Conservation (phyloP, 2,329 filamentous ascomycete genomes). For the Penicillium brevicompactum region DNA sequence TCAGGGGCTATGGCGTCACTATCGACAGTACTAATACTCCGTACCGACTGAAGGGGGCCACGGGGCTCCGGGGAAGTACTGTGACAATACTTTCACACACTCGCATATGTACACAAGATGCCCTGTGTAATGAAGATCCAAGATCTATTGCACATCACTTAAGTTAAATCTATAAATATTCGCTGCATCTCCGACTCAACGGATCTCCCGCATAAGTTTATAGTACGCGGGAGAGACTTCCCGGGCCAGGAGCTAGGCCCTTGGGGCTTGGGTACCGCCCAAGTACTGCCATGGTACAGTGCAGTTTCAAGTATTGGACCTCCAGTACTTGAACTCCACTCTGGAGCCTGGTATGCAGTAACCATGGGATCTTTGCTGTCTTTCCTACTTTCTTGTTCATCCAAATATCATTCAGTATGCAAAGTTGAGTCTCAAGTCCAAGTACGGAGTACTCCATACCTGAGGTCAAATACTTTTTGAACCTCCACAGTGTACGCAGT, state of each 20-base stretch:
- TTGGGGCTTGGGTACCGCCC: neutral
- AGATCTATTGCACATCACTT: neutral
- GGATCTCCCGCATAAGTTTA: constrained; percentile 9
- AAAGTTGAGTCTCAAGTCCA: too few relatives aligned
- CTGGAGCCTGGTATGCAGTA: too few relatives aligned
- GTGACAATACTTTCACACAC: neutral
- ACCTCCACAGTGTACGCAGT: too few relatives aligned
- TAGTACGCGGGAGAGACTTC: constrained; percentile 1
- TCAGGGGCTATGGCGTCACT: constrained; percentile 11
- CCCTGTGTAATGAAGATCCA: neutral
- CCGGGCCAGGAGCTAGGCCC: neutral
- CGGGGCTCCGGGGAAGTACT: neutral
- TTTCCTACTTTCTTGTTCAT: too few relatives aligned
- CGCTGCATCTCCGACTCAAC: constrained; percentile 5
- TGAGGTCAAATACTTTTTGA: too few relatives aligned
- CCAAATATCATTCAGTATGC: too few relatives aligned
- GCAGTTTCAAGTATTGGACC: too few relatives aligned
- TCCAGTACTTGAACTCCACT: too few relatives aligned
- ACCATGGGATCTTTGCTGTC: too few relatives aligned
- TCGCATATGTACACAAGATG: neutral
- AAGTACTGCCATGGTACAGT: neutral
- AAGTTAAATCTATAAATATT: constrained; percentile 11
- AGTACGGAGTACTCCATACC: too few relatives aligned
- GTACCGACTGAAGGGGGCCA: too few relatives aligned
- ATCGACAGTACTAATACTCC: neutral